Evolutionary conservation across 495 filamentous ascomycete species (phyloP).

Genomic region (Durotheca rogersii): DNA sequence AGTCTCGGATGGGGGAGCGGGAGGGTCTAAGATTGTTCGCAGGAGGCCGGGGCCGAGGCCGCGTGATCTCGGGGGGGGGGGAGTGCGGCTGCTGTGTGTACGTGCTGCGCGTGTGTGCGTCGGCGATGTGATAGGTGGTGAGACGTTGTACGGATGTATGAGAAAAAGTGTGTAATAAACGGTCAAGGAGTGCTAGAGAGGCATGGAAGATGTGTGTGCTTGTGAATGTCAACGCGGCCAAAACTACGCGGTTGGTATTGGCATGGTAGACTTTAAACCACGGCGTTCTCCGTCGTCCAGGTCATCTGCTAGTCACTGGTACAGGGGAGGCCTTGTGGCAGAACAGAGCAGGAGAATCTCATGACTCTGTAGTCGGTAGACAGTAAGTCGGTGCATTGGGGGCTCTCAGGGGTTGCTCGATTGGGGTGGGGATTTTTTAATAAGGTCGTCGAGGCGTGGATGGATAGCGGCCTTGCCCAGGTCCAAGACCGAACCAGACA

Average conservation of each 20-base stretch:
- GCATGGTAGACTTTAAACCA: not conserved
- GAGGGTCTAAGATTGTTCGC: not conserved
- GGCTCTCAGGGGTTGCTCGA: not conserved
- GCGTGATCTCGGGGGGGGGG: not conserved
- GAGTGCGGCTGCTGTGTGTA: no score
- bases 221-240: not conserved
- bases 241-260: not conserved
- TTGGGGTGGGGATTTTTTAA: not conserved
- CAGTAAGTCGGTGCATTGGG: conserved; percentile 1
- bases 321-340: not conserved
- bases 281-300: not conserved
- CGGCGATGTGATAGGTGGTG: no score
- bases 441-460: not conserved
- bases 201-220: no score
- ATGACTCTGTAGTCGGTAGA: not conserved
- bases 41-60: not conserved
- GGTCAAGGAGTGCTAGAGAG: no score
- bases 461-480: not conserved
- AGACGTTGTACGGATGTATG: no score
- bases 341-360: not conserved
- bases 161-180: no score
- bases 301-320: conserved; percentile 1
- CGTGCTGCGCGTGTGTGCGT: no score
- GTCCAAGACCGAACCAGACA: not conserved
- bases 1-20: not conserved